phyloP scores from a whole-genome alignment of 352 stramenopile genomes.

The Pythium monospermum region DNA sequence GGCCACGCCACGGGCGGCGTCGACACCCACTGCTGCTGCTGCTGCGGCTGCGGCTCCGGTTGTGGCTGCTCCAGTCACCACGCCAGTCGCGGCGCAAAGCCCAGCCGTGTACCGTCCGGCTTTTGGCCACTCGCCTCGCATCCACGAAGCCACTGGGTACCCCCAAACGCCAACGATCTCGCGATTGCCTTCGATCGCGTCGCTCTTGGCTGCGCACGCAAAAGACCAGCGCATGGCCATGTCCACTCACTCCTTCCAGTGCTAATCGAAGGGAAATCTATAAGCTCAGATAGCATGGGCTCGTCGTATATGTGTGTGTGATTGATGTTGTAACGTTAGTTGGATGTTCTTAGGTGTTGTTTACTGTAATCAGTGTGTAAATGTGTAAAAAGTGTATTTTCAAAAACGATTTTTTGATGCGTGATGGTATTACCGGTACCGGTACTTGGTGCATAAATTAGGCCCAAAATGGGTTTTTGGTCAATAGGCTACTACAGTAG shows the following conservation, averaged over 20 bases:
- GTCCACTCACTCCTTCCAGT: conserved; percentile 17
- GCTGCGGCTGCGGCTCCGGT: background rate
- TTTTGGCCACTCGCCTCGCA: conserved; percentile 14
- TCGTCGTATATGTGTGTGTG: no score
- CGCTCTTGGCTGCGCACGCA: conserved; percentile 31
- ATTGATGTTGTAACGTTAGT: no score
- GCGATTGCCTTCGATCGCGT: conserved; percentile 55
- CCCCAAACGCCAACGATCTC: conserved; percentile 27
- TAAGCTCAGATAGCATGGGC: conserved; percentile 15
- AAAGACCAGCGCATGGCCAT: conserved; percentile 2
- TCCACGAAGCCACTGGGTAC: conserved; percentile 14
- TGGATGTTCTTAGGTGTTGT: no score
- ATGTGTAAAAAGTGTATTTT: no score
- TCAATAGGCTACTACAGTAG: no score
- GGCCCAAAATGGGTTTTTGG: no score
- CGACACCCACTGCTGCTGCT: background rate
- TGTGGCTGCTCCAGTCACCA: conserved; percentile 1
- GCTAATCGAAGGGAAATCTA: conserved; percentile 5
- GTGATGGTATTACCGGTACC: no score
- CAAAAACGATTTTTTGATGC: no score
- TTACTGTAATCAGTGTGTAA: no score
- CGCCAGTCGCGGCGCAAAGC: no score
- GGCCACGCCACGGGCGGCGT: conserved; percentile 25
- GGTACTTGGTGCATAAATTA: no score
- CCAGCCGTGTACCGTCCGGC: conserved; percentile 9